Evolutionary conservation across 495 filamentous ascomycete genomes (phyloP).

Genomic region (Podospora sp.): DNA sequence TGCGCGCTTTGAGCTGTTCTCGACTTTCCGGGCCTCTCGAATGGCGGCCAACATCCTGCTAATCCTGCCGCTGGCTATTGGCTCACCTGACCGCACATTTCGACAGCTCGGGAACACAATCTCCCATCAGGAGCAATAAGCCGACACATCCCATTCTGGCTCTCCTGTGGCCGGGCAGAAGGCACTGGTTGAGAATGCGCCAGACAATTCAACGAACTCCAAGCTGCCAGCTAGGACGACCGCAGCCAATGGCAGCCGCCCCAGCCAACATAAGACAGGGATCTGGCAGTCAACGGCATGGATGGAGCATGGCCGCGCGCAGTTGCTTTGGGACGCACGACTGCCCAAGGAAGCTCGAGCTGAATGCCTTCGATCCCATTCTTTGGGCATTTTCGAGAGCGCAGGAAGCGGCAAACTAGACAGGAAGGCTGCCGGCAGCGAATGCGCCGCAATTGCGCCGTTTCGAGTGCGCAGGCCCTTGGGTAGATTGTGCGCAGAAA

Average conservation of each 20-base stretch:
- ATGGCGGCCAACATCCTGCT: conserved; percentile 14
- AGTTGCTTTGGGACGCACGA: conserved; percentile 17
- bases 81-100: conserved; percentile 21
- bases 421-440: neutral
- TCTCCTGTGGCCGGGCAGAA: conserved; percentile 20
- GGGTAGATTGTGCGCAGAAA: neutral
- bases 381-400: neutral
- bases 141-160: conserved; percentile 23
- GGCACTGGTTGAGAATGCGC: conserved; percentile 39
- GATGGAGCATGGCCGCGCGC: conserved; percentile 19
- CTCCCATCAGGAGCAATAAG: conserved; percentile 25
- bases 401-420: neutral
- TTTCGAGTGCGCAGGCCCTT: neutral
- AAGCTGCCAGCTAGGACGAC: conserved; percentile 23
- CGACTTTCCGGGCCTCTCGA: conserved; percentile 8
- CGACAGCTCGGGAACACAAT: conserved; percentile 18
- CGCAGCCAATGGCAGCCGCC: conserved; percentile 32
- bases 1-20: conserved; percentile 22
- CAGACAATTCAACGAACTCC: conserved; percentile 32
- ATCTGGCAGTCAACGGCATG: conserved; percentile 18
- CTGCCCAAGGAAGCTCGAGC: conserved; percentile 22
- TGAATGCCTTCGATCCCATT: neutral
- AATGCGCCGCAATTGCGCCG: neutral
- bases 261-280: conserved; percentile 27
- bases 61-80: conserved; percentile 19